Evolutionary conservation across 2,329 filamentous ascomycete species (phyloP), one percentile per base, ranked within the genome.

Genomic region (Diaporthe aspalathi): DNA sequence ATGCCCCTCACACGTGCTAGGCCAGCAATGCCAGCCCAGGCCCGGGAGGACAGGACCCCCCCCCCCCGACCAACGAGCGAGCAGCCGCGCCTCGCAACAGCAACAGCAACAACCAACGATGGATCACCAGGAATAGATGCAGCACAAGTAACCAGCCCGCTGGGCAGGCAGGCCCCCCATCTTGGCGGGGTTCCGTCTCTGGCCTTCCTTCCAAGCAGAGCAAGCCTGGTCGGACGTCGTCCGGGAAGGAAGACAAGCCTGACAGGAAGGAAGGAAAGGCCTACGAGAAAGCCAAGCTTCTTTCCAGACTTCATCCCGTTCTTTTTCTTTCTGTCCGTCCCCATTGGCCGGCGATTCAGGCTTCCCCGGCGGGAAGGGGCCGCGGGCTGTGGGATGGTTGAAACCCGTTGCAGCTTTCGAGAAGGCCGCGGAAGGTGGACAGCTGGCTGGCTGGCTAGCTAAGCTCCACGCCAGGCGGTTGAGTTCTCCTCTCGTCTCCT

Each of bases 161-260:
- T 45, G 29, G 29, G 16, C 60, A 45, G 45, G n/a, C n/a, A n/a
- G n/a, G n/a, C n/a, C n/a, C 5, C 45, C 43, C 45, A 38, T 45
- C 60, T 50, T 38, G 43, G 60, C 60, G 29, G 20, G 60, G 60
- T 50, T 50, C 50, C 24, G 60, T 35, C 45, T 49, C 27, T 32
- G 7, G 20, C 5, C 12, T 24, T 50, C 60, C 60, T 50, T 27
- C 60, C 50, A 38, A 38, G 35, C 35, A 38, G 9, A 38, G 35
- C 35, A 38, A 38, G 45, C n/a, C n/a, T n/a, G n/a, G n/a, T n/a
- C n/a, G n/a, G n/a, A n/a, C n/a, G n/a, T n/a, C n/a, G n/a, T n/a
- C n/a, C n/a, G n/a, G n/a, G n/a, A n/a, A n/a, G n/a, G n/a, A n/a
- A n/a, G n/a, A n/a, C n/a, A n/a, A n/a, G n/a, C n/a, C n/a, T n/a